These are phyloP conservation scores for Metrosideros polymorpha DNA, from an alignment of 441 rosid species.

Conservation along the genomic window DNA sequence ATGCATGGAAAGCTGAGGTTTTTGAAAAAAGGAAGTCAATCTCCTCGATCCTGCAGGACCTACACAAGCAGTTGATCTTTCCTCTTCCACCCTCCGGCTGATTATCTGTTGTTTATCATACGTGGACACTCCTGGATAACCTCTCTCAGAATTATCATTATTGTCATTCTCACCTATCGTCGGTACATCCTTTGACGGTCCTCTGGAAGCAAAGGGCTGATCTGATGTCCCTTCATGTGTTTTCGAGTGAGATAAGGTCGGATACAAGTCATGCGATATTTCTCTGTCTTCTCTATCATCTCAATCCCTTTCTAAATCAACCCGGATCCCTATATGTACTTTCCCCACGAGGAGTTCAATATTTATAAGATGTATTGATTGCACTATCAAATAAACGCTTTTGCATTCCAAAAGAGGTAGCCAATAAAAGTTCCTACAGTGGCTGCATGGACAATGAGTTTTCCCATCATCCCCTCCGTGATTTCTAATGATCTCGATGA, in stretches of 20 bases:
- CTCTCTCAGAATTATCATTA: neutral
- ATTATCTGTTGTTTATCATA: neutral
- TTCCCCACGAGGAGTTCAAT: neutral
- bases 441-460: neutral
- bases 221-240: neutral
- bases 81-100: neutral
- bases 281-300: neutral
- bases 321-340: neutral
- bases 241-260: neutral
- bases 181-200: neutral
- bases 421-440: neutral
- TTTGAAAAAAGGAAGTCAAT: neutral
- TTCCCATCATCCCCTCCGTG: neutral
- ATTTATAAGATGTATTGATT: neutral
- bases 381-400: neutral
- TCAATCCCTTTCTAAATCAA: neutral
- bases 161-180: neutral
- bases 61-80: neutral
- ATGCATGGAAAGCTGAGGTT: neutral
- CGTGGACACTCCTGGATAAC: neutral
- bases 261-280: neutral
- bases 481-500: neutral
- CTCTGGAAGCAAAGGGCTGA: neutral
- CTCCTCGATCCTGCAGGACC: neutral
- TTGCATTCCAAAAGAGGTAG: neutral